phyloP scores from a whole-genome alignment of 2,329 filamentous ascomycete genomes.

The Claviceps maximensis region DNA sequence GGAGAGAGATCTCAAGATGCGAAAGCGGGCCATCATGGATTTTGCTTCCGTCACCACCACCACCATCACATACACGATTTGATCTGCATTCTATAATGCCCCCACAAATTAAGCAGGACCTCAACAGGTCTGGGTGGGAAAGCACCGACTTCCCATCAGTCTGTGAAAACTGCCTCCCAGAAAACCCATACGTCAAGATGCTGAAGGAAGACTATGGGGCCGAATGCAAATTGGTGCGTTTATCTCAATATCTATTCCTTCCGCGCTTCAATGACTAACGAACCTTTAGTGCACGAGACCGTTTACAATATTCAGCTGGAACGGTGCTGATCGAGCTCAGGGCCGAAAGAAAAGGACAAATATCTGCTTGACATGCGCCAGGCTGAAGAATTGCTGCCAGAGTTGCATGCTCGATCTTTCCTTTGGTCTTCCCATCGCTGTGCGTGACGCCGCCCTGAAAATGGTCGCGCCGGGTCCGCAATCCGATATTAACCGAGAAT shows the following conservation, averaged over 20 bases:
- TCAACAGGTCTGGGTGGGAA: constrained; percentile 94
- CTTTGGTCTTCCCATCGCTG: constrained; percentile 87
- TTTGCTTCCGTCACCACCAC: constrained; percentile 9
- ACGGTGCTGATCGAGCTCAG: constrained; percentile 67
- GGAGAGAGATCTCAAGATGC: neutral
- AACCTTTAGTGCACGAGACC: constrained; percentile 62
- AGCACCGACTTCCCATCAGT: constrained; percentile 81
- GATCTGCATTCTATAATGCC: constrained; percentile 41
- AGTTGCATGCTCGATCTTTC: constrained; percentile 97
- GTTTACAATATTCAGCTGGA: constrained; percentile 94
- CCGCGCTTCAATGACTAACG: constrained; percentile 2
- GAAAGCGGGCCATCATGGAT: neutral
- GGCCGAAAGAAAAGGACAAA: constrained; percentile 86
- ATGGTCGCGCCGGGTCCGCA: constrained; percentile 92
- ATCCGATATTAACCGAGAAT: constrained; percentile 89
- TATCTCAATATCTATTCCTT: neutral
- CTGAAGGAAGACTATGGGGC: constrained; percentile 92
- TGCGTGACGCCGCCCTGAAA: constrained; percentile 91
- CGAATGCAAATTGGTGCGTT: constrained; percentile 55
- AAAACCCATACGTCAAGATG: constrained; percentile 98
- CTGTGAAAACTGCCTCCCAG: constrained; percentile 84
- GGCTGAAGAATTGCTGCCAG: constrained; percentile 97
- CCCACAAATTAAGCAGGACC: constrained; percentile 88
- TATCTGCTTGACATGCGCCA: constrained; percentile 91
- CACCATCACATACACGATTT: neutral